Evolutionary conservation across 305 asterid species (phyloP).

Genomic region (Solanum hybrid): DNA sequence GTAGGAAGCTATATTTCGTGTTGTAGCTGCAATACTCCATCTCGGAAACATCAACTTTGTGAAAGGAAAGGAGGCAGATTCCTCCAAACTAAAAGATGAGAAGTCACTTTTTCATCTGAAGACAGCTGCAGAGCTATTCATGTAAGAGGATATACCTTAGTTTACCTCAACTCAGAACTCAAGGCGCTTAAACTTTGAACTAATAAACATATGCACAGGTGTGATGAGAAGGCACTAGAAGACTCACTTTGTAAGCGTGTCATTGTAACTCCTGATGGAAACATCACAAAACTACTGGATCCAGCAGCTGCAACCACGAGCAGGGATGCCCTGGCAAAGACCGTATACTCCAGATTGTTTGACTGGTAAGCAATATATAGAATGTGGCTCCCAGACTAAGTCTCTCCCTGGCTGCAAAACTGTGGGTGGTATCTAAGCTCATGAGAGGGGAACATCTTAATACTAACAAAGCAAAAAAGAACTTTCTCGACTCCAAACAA

Average conservation of each 20-base stretch:
- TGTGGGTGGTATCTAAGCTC: not conserved
- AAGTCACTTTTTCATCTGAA: constrained; percentile 63
- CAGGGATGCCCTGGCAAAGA: constrained; percentile 92
- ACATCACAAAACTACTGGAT: constrained; percentile 81
- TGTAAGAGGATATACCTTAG: constrained; percentile 29
- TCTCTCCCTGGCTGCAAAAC: constrained; percentile 3
- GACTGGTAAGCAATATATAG: constrained; percentile 53
- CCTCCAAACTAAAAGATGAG: constrained; percentile 74
- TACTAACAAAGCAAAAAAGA: not conserved
- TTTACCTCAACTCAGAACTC: not conserved
- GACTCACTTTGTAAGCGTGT: constrained; percentile 88
- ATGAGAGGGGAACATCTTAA: not conserved
- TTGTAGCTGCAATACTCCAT: constrained; percentile 92
- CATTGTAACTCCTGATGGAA: constrained; percentile 92
- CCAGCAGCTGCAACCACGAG: constrained; percentile 84
- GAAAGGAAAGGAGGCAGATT: constrained; percentile 74
- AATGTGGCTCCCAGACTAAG: constrained; percentile 5
- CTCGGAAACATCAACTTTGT: constrained; percentile 71
- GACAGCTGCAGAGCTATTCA: constrained; percentile 85
- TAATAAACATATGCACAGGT: constrained; percentile 38
- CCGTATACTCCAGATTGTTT: constrained; percentile 86
- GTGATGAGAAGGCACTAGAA: constrained; percentile 58
- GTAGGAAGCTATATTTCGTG: constrained; percentile 86
- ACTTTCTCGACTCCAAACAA: not conserved
- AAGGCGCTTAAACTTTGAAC: not conserved